Evolutionary conservation across 1,284 basidiomycete species (phyloP).

Genomic region (Vanrija sp.): DNA sequence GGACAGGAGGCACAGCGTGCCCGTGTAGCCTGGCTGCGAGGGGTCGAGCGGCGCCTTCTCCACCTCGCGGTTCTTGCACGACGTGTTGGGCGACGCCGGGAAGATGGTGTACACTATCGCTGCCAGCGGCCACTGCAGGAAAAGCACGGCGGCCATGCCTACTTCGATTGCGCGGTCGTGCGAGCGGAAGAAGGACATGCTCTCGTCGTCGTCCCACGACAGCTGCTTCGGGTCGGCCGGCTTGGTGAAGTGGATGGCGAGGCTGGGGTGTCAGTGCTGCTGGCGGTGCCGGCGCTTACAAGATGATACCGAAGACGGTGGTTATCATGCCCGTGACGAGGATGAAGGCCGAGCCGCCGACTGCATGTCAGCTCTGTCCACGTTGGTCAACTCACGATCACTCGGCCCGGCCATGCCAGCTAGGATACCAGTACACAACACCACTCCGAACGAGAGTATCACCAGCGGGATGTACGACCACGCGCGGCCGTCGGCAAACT

Average conservation of each 20-base stretch:
- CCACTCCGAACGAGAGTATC: constrained; percentile 22
- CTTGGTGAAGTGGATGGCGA: constrained; percentile 12
- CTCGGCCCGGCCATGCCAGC: neutral
- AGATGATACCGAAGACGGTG: constrained; percentile 14
- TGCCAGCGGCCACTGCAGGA: constrained; percentile 36
- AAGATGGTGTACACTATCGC: constrained; percentile 35
- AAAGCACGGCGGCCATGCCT: constrained; percentile 16
- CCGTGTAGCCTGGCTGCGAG: neutral
- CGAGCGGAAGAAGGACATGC: neutral
- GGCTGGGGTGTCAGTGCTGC: constrained; percentile 9
- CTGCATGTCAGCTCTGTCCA: neutral
- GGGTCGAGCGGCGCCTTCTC: constrained; percentile 14
- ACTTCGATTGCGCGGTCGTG: constrained; percentile 30
- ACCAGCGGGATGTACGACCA: constrained; percentile 25
- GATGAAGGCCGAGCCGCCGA: constrained; percentile 15
- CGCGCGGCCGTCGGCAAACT: constrained; percentile 30
- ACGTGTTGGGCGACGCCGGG: constrained; percentile 29
- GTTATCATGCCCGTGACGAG: constrained; percentile 15
- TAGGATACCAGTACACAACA: constrained; percentile 8
- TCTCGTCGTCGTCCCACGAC: constrained; percentile 1
- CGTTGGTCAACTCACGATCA: neutral
- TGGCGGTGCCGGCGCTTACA: constrained; percentile 16
- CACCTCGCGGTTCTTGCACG: constrained; percentile 30
- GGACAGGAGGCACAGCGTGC: constrained; percentile 21
- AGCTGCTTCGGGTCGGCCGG: neutral